Percentiles rank a stretch among this genome's conserved stretches.
These are phyloP conservation scores for Daedaleopsis nitida DNA, from an alignment of 768 basidiomycete species.

Conservation along the genomic window DNA sequence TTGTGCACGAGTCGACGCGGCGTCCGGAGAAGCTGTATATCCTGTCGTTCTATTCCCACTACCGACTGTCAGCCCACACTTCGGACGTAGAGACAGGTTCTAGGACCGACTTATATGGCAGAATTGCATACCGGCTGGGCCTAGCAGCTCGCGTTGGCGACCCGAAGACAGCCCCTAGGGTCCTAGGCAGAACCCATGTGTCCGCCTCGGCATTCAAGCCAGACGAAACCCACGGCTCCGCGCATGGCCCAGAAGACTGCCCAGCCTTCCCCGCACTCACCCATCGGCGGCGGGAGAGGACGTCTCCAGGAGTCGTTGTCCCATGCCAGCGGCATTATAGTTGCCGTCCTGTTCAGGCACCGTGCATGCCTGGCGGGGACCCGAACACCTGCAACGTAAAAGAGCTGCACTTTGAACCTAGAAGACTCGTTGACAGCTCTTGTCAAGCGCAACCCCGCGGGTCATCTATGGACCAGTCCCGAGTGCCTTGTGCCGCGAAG, in stretches of 20 bases:
- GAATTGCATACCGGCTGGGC: not conserved
- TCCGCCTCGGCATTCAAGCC: not conserved
- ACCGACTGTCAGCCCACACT: no score
- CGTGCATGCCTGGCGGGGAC: not conserved
- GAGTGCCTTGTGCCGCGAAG: not conserved
- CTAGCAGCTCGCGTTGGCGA: no score
- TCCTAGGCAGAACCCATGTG: not conserved
- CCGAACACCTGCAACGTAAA: not conserved
- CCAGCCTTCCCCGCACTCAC: not conserved
- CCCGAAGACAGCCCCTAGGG: not conserved
- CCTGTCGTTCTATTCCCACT: no score
- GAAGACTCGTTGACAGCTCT: slow-evolving; percentile 7
- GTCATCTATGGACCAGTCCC: not conserved
- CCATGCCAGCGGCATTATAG: not conserved
- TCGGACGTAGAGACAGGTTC: no score
- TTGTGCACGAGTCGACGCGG: not conserved
- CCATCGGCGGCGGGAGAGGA: not conserved
- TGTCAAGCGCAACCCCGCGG: not conserved
- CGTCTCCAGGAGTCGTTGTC: not conserved
- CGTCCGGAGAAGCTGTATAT: no score
- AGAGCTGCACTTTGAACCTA: not conserved
- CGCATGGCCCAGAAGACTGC: not conserved
- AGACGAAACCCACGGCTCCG: not conserved
- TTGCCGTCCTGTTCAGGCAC: not conserved
- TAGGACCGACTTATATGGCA: no score